Percentiles rank a stretch among this genome's conserved stretches.
These are phyloP conservation scores for Hippophae rhamnoides DNA, from an alignment of 306 rosid genomes.

Conservation along the genomic window DNA sequence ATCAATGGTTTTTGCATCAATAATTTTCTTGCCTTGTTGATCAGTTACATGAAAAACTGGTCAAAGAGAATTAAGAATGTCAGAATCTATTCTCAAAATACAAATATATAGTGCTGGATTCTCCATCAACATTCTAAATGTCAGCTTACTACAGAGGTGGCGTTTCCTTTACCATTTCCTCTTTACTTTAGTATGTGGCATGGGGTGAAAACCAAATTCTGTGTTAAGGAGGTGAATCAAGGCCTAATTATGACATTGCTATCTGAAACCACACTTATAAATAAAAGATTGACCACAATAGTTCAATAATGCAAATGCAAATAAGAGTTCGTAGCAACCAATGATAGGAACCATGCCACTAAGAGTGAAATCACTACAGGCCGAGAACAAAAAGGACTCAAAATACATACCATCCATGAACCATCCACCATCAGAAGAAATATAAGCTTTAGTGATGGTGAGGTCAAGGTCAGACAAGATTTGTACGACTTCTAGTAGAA, in stretches of 20 bases:
- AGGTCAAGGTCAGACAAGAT: conserved; percentile 68
- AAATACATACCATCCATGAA: conserved; percentile 69
- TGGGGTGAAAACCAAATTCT: too few relatives aligned
- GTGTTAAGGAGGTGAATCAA: too few relatives aligned
- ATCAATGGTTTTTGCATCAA: conserved; percentile 55
- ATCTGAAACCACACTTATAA: background rate
- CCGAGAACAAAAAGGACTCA: background rate
- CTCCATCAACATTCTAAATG: too few relatives aligned
- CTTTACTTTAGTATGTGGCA: too few relatives aligned
- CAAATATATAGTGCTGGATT: background rate
- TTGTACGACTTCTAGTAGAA: conserved; percentile 75
- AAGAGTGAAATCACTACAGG: background rate
- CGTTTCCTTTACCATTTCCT: too few relatives aligned
- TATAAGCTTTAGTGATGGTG: conserved; percentile 69
- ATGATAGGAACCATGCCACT: background rate
- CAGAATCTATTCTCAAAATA: background rate
- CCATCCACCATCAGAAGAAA: conserved; percentile 88
- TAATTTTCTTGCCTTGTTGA: conserved; percentile 73
- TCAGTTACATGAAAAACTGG: conserved; percentile 84
- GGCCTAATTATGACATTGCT: background rate
- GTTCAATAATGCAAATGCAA: background rate
- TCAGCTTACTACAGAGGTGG: too few relatives aligned
- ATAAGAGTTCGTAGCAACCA: background rate
- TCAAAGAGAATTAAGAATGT: conserved; percentile 16
- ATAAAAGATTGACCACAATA: background rate